A percentile compares a stretch with the other conserved stretches of the same genome.
Evolutionary conservation across 192 early-diverging fungal genomes (phyloP).

Genomic region (Lobulomyces angularis): DNA sequence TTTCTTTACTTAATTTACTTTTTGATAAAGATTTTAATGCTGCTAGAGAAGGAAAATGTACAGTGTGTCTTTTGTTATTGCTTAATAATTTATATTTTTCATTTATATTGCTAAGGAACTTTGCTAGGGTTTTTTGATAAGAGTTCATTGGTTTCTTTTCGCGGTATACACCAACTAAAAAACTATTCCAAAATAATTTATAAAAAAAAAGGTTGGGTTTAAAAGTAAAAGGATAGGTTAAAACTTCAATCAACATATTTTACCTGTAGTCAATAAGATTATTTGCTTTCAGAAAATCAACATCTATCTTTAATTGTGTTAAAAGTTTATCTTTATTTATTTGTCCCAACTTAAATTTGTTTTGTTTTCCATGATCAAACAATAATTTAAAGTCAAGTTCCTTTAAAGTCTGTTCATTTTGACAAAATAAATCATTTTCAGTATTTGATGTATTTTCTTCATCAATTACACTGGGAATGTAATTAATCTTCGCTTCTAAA

Average conservation of each 20-base stretch:
- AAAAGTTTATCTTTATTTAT: constrained; percentile 8
- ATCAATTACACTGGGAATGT: not conserved
- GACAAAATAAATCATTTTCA: not conserved
- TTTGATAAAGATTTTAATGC: no score
- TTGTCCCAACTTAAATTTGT: constrained; percentile 10
- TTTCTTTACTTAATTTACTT: no score
- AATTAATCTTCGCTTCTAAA: not conserved
- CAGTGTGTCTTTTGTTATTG: no score
- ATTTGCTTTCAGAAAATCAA: constrained; percentile 15
- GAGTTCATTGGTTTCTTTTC: constrained; percentile 1
- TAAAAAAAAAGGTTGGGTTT: not conserved
- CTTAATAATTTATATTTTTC: no score
- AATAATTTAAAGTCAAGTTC: constrained; percentile 26
- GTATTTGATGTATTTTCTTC: not conserved
- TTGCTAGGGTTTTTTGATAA: not conserved
- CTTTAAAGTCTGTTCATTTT: constrained; percentile 18
- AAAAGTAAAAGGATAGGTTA: not conserved
- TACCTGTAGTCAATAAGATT: constrained; percentile 37
- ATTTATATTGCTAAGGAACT: no score
- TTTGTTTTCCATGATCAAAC: constrained; percentile 1
- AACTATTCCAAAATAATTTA: constrained; percentile 2
- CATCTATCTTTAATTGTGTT: constrained; percentile 17
- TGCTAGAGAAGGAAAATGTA: no score
- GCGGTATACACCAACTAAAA: constrained; percentile 20
- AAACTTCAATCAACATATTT: no score